phyloP scores from a whole-genome alignment of 2,329 filamentous ascomycete species.

The Aspergillus quadrilineatus region DNA sequence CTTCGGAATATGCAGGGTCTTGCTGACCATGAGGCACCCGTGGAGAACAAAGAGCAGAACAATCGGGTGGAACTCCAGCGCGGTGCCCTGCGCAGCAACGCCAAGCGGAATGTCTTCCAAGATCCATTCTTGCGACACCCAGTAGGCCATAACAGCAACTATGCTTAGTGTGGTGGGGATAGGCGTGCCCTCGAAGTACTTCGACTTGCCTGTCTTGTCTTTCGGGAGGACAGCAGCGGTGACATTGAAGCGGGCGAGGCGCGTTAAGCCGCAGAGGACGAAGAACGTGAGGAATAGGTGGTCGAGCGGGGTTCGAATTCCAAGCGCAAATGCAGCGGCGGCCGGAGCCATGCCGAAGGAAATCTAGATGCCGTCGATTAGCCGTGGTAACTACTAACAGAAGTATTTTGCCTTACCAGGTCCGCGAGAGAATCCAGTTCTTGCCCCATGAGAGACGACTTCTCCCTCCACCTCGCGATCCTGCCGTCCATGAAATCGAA shows the following conservation, averaged over 20 bases:
- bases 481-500: constrained; percentile 98
- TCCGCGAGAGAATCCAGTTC: constrained; percentile 95
- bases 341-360: constrained; percentile 94
- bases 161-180: constrained; percentile 87
- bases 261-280: constrained; percentile 89
- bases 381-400: constrained; percentile 6
- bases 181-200: constrained; percentile 95
- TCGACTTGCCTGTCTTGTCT: constrained; percentile 84
- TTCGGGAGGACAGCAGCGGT: constrained; percentile 87
- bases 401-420: constrained; percentile 61
- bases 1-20: constrained; percentile 93
- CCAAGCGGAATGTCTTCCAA: constrained; percentile 77
- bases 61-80: constrained; percentile 80
- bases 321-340: constrained; percentile 81
- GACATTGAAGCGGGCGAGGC: constrained; percentile 96
- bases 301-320: constrained; percentile 79
- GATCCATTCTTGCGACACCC: constrained; percentile 78
- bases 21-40: constrained; percentile 92
- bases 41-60: constrained; percentile 80
- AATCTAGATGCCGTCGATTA: constrained; percentile 57
- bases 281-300: constrained; percentile 81
- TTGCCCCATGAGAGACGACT: constrained; percentile 96
- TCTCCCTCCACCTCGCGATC: constrained; percentile 92
- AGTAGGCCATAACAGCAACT: constrained; percentile 83
- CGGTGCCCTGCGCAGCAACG: constrained; percentile 63